These are phyloP conservation scores for Danielozyma ontarioensis DNA, from an alignment of 805 yeast species.

Conservation along the genomic window DNA sequence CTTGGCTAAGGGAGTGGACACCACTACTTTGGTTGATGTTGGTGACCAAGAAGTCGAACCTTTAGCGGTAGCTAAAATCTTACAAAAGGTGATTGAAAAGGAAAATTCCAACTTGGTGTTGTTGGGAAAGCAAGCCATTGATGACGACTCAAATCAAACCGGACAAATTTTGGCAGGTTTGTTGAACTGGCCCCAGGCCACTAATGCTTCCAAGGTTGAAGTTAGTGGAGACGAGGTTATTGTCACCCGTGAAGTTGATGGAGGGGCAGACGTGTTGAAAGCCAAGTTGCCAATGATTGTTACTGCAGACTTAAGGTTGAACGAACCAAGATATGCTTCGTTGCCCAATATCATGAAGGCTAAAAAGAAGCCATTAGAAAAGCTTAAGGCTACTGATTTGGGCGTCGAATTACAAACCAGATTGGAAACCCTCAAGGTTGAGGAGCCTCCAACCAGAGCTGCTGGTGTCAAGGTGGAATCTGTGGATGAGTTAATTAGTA, in stretches of 20 bases:
- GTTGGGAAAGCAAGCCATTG: conserved; percentile 95
- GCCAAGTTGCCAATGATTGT: conserved; percentile 80
- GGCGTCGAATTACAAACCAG: conserved; percentile 62
- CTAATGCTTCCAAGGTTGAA: conserved; percentile 84
- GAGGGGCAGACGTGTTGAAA: conserved; percentile 80
- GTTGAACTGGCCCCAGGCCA: conserved; percentile 94
- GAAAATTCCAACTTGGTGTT: conserved; percentile 74
- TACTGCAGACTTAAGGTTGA: conserved; percentile 90
- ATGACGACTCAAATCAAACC: conserved; percentile 90
- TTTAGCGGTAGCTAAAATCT: conserved; percentile 79
- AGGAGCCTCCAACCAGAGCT: conserved; percentile 79
- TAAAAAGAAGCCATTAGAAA: conserved; percentile 87
- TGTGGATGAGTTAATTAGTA: conserved; percentile 78
- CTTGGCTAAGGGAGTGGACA: conserved; percentile 91
- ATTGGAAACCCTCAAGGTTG: conserved; percentile 64
- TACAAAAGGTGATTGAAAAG: conserved; percentile 65
- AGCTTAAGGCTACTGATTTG: conserved; percentile 57
- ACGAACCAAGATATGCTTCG: conserved; percentile 93
- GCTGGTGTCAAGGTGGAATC: conserved; percentile 76
- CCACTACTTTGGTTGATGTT: conserved; percentile 75
- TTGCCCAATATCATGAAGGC: conserved; percentile 98
- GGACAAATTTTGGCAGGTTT: conserved; percentile 96
- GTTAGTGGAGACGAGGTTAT: conserved; percentile 51
- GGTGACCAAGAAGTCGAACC: conserved; percentile 80
- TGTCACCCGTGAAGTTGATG: conserved; percentile 91